Conservation (phyloP, 228 moss, liverwort and hornwort genomes). For the Sphagnum magellanicum region DNA sequence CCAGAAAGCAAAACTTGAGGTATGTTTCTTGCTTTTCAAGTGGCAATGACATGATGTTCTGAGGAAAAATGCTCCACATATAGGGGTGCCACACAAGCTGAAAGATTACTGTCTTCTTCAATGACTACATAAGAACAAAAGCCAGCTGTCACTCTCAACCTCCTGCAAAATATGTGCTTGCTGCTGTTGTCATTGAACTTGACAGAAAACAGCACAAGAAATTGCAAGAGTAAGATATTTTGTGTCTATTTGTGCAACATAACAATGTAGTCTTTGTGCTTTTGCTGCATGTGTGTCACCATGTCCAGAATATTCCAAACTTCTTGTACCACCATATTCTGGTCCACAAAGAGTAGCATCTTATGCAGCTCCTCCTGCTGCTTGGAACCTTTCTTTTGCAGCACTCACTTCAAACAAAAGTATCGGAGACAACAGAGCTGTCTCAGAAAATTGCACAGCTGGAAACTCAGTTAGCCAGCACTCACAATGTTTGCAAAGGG, state of each 20-base stretch:
- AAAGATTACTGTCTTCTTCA: not conserved
- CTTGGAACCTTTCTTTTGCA: slow-evolving; percentile 14
- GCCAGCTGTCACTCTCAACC: too few relatives aligned
- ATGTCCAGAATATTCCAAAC: too few relatives aligned
- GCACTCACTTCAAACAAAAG: slow-evolving; percentile 47
- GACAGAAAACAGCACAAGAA: not conserved
- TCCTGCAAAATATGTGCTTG: too few relatives aligned
- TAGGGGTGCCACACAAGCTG: not conserved
- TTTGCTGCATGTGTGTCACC: not conserved
- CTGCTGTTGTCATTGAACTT: not conserved
- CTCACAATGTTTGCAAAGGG: slow-evolving; percentile 64
- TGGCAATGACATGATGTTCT: not conserved
- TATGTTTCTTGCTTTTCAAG: slow-evolving; percentile 2
- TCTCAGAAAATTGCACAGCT: slow-evolving; percentile 54
- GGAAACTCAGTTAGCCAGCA: slow-evolving; percentile 52
- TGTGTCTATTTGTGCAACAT: not conserved
- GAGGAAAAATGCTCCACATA: not conserved
- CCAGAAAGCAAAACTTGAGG: slow-evolving; percentile 49
- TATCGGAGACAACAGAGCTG: slow-evolving; percentile 56
- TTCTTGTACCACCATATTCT: not conserved
- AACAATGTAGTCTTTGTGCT: not conserved
- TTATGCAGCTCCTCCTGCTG: not conserved
- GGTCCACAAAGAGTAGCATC: not conserved
- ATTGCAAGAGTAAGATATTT: not conserved
- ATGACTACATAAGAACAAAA: not conserved